Conservation (phyloP, 2,329 filamentous ascomycete species). For the Blumeria graminis region DNA sequence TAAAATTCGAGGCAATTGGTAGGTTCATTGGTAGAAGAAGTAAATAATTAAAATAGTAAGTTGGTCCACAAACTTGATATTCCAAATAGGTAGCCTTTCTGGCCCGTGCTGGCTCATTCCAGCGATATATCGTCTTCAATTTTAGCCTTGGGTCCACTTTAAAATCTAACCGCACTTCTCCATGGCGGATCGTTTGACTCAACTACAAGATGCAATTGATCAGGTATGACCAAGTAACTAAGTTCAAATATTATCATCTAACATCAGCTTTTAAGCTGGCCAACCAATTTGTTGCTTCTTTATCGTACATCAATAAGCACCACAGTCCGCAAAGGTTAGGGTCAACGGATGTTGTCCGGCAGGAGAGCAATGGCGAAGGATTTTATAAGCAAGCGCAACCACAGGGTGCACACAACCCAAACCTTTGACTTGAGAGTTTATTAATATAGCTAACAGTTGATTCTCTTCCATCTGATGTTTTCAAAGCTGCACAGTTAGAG, state of each 20-base stretch:
- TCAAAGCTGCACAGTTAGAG: conserved; percentile 43
- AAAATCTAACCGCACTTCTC: not conserved
- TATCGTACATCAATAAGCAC: conserved; percentile 41
- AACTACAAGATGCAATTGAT: conserved; percentile 66
- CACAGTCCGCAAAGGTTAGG: conserved; percentile 39
- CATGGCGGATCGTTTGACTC: conserved; percentile 58
- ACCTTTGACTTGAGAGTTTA: not conserved
- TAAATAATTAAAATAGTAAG: too few species aligned
- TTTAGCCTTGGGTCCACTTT: too few species aligned
- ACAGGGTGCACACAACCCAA: not conserved
- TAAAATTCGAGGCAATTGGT: too few species aligned
- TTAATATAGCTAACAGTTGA: conserved; percentile 23
- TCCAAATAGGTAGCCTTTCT: too few species aligned
- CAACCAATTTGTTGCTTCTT: conserved; percentile 41
- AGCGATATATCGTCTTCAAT: too few species aligned
- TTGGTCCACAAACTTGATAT: too few species aligned
- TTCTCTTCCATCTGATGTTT: conserved; percentile 36
- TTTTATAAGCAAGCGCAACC: conserved; percentile 7
- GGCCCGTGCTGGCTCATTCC: too few species aligned
- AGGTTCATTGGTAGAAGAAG: too few species aligned
- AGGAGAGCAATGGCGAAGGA: conserved; percentile 21
- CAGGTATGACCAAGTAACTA: conserved; percentile 26
- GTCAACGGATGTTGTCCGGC: conserved; percentile 32
- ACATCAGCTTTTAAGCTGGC: conserved; percentile 25
- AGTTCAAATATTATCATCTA: too few species aligned